Base-by-base conservation (phyloP, 2,329 filamentous ascomycete species). In the Rhynchosporium secalis region DNA sequence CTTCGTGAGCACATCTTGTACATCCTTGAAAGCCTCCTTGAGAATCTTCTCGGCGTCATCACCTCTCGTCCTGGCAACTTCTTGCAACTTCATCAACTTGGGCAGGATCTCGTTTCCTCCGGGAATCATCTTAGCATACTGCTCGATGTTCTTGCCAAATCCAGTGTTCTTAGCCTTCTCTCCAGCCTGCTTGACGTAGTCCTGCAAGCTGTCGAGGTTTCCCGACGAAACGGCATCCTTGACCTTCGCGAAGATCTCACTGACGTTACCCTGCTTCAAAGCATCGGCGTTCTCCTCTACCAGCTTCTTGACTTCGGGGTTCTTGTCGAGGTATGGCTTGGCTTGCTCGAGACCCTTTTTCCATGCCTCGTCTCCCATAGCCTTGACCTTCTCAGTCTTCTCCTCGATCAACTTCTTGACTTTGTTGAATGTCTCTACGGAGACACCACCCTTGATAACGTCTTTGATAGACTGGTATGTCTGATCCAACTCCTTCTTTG, bases 301-400 rank as follows among this genome's bases (percentile, higher is more conserved):
- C 0, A 91, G 74, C 75, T 91, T 80, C 79, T 91, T 92, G 62
- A 90, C 77, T 76, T 90, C 79, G n/a, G 89, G 88, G 75, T 85
- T 90, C 80, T 91, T 91, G 68, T 92, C 88, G 0, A 92, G 80
- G 63, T 86, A 83, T 0, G 89, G 88, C 78, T 89, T 86, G 41
- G 85, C 86, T 75, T 90, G 80, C 75, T 92, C 86, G 52, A 90
- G 72, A 0, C 84, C 87, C 78, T 90, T 88, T 67, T 86, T 79
- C 87, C 87, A 92, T 0, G 86, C 85, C 75, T 91, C 81, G 46
- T 92, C 87, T 28, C 87, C 88, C 1, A 91, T 76, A 75, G 87
- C 82, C 76, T 84, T 81, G 38, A 92, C 71, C 73, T 89, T 80
- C 72, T 90, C 77, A 2, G 81, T 79, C 81, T 90, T 92, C 56